A percentile compares a stretch with the other conserved stretches of the same genome.
Evolutionary conservation across 495 filamentous ascomycete genomes (phyloP).

Genomic region (Penicillium odoratum): DNA sequence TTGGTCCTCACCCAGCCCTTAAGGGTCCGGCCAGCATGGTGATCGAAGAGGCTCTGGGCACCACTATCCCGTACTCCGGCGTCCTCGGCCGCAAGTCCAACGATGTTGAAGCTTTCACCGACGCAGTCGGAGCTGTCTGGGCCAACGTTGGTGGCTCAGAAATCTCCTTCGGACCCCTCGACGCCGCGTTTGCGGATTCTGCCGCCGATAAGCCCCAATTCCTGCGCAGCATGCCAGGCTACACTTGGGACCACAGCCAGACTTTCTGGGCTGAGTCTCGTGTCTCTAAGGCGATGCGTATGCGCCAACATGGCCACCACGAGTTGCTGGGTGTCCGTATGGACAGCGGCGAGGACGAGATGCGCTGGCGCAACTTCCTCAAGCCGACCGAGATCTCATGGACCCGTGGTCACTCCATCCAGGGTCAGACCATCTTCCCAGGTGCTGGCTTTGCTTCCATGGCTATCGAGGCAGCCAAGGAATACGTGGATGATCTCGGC

Average conservation of each 20-base stretch:
- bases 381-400: not conserved
- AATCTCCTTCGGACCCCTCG: not conserved
- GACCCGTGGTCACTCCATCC: not conserved
- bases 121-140: not conserved
- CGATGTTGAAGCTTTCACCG: not conserved
- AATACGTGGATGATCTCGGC: not conserved
- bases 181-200: not conserved
- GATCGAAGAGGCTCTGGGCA: not conserved
- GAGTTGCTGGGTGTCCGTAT: not conserved
- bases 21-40: not conserved
- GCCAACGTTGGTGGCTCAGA: not conserved
- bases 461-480: constrained; percentile 1
- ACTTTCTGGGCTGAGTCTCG: constrained; percentile 50
- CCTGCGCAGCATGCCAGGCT: constrained; percentile 36
- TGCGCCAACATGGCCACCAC: not conserved
- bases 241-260: constrained; percentile 47
- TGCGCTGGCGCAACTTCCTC: constrained; percentile 3
- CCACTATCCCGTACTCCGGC: not conserved
- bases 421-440: not conserved
- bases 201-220: not conserved
- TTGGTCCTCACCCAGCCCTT: constrained; percentile 23
- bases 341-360: not conserved
- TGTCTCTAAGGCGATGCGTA: constrained; percentile 7
- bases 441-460: constrained; percentile 3
- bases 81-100: not conserved